phyloP scores from a whole-genome alignment of 73 alveolate genomes.

The Durusdinium trenchii region DNA sequence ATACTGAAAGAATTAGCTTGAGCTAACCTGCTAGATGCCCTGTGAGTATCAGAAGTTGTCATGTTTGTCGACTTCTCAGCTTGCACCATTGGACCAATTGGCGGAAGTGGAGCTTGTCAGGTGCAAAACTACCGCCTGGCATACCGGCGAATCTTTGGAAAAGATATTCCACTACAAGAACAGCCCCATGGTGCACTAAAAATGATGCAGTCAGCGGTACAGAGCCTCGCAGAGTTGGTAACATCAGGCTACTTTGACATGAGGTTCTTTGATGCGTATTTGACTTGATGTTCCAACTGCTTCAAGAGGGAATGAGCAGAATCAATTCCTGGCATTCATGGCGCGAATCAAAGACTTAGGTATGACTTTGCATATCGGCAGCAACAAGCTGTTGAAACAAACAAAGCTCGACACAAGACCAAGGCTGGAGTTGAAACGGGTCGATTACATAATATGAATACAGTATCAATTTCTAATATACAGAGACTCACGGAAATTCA shows the following conservation, averaged over 20 bases:
- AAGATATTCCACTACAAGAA: conserved; percentile 49
- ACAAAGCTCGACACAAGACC: not conserved
- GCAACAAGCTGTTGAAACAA: not conserved
- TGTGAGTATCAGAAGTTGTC: too few species aligned
- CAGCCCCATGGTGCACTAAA: conserved; percentile 4
- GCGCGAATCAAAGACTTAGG: too few species aligned
- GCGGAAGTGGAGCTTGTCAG: not conserved
- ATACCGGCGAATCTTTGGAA: conserved; percentile 26
- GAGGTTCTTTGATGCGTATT: too few species aligned
- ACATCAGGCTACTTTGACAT: too few species aligned
- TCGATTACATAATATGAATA: not conserved
- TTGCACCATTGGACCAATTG: too few species aligned
- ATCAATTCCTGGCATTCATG: too few species aligned
- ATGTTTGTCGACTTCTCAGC: too few species aligned
- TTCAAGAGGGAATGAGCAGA: too few species aligned
- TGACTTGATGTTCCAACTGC: too few species aligned
- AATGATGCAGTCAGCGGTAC: not conserved
- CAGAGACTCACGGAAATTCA: not conserved
- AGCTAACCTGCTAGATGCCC: too few species aligned
- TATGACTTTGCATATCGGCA: conserved; percentile 52
- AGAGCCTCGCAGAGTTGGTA: too few species aligned
- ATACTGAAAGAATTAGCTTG: too few species aligned
- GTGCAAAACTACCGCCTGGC: conserved; percentile 45
- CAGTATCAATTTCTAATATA: not conserved
- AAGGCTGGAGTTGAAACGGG: not conserved